phyloP scores from a whole-genome alignment of 2,329 filamentous ascomycete species.

The Tolypocladium ovalisporum region DNA sequence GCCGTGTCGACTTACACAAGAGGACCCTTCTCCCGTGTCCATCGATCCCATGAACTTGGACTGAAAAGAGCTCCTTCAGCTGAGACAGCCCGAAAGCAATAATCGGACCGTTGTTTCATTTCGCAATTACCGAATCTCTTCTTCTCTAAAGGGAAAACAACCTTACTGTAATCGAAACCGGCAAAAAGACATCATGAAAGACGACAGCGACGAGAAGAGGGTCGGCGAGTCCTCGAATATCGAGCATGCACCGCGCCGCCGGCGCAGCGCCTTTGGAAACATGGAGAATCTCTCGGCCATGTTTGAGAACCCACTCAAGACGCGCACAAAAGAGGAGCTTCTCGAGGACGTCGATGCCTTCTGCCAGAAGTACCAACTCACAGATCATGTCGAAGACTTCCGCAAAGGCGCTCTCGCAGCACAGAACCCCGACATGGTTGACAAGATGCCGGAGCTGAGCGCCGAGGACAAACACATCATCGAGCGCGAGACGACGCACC shows the following conservation, averaged over 20 bases:
- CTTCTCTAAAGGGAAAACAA: too few relatives aligned
- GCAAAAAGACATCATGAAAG: neutral
- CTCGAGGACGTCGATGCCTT: constrained; percentile 4
- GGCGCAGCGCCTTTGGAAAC: constrained; percentile 4
- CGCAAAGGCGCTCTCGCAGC: constrained; percentile 26
- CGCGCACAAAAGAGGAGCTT: constrained; percentile 4
- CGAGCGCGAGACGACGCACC: constrained; percentile 16
- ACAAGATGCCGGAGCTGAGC: constrained; percentile 26
- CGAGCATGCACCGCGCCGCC: constrained; percentile 1
- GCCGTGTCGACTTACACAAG: neutral
- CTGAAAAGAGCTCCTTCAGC: neutral
- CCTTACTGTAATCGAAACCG: too few relatives aligned
- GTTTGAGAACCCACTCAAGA: constrained; percentile 7
- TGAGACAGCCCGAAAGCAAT: neutral
- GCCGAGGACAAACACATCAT: constrained; percentile 18
- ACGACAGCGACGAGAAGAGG: neutral
- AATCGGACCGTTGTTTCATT: too few relatives aligned
- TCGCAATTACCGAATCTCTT: neutral
- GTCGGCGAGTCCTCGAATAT: constrained; percentile 1
- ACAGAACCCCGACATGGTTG: constrained; percentile 29
- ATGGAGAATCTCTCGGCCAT: constrained; percentile 5
- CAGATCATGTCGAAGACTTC: constrained; percentile 32
- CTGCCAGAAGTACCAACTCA: constrained; percentile 25
- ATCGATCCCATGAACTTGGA: neutral
- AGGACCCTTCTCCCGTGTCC: neutral